Evolutionary conservation across 192 early-diverging fungal genomes (phyloP).

Genomic region (Mortierella hygrophila): DNA sequence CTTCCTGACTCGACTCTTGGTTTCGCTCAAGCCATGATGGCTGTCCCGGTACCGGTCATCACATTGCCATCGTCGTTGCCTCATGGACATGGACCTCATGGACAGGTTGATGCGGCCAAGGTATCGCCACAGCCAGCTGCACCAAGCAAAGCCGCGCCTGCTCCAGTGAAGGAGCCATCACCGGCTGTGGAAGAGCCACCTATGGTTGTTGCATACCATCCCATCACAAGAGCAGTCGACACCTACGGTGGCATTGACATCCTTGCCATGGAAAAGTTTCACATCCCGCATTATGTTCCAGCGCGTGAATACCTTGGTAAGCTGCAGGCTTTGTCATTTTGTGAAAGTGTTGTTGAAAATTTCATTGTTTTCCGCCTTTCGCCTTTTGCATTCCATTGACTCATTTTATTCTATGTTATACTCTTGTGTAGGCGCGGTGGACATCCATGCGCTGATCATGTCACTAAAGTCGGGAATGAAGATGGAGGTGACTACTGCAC

Average conservation of each 20-base stretch:
- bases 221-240: conserved; percentile 76
- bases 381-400: neutral
- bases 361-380: neutral
- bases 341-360: no score
- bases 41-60: conserved; percentile 50
- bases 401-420: neutral
- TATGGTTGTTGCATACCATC: conserved; percentile 62
- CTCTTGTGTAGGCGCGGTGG: conserved; percentile 64
- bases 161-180: neutral
- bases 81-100: conserved; percentile 27
- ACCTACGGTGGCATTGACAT: conserved; percentile 85
- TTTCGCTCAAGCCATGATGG: conserved; percentile 52
- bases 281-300: conserved; percentile 64
- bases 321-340: neutral
- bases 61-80: conserved; percentile 26
- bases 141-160: neutral
- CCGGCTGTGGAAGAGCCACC: conserved; percentile 6
- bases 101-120: neutral
- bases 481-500: conserved; percentile 78
- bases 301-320: conserved; percentile 64
- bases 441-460: conserved; percentile 83
- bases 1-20: conserved; percentile 28
- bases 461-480: conserved; percentile 83
- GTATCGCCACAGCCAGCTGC: neutral
- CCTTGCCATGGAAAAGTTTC: conserved; percentile 67